Percentiles rank a stretch among this genome's conserved stretches.
These are phyloP conservation scores for Tulasnella sp. DNA, from an alignment of 768 basidiomycete species.

Conservation along the genomic window DNA sequence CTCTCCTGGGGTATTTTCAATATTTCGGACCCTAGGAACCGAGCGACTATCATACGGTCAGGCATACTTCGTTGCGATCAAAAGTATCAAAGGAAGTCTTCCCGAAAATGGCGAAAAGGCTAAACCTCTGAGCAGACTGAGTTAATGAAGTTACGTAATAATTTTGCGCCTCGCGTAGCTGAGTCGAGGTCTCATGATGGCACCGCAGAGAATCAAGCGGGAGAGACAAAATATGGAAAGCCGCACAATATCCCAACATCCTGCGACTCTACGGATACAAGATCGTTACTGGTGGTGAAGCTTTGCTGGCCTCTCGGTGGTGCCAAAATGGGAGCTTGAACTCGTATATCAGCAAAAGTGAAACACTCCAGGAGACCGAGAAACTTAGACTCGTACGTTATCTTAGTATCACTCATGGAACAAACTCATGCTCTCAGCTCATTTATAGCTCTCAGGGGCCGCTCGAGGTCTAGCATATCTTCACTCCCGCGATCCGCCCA, in stretches of 20 bases:
- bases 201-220: not conserved
- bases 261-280: not conserved
- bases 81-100: not conserved
- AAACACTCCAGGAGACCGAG: not conserved
- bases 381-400: not conserved
- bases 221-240: not conserved
- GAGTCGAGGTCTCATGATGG: no score
- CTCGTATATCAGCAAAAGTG: not conserved
- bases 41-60: not conserved
- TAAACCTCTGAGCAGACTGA: not conserved
- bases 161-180: no score
- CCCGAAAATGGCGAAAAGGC: not conserved
- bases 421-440: not conserved
- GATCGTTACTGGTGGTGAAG: not conserved
- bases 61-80: not conserved
- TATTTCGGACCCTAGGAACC: not conserved
- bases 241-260: not conserved
- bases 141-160: not conserved
- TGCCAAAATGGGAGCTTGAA: not conserved
- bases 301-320: not conserved
- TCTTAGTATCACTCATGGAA: not conserved
- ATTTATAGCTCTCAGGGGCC: not conserved
- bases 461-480: not conserved
- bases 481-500: not conserved
- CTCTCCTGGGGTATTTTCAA: no score